Conservation (phyloP, 1,284 basidiomycete species). For the Tylopilus orsonianus region DNA sequence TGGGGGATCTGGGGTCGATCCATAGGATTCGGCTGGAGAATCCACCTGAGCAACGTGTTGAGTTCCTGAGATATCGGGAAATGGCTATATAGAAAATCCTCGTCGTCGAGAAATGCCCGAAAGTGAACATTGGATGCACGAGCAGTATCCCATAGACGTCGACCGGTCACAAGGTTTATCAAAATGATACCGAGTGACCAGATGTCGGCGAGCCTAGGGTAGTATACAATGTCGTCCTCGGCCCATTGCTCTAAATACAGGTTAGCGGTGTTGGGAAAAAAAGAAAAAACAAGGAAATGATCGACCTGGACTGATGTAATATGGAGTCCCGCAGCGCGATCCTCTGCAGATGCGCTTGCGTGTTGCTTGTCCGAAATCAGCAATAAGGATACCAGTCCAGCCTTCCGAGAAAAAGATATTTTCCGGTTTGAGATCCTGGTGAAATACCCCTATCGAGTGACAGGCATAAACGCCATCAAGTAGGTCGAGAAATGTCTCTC, state of each 20-base stretch:
- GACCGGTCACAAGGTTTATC: slow-evolving; percentile 83
- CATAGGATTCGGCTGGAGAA: slow-evolving; percentile 56
- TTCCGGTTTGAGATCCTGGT: slow-evolving; percentile 89
- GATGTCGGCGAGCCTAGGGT: slow-evolving; percentile 77
- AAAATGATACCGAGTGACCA: slow-evolving; percentile 90
- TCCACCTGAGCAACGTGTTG: slow-evolving; percentile 54
- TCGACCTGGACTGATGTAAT: slow-evolving; percentile 80
- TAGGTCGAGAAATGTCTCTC: slow-evolving; percentile 68
- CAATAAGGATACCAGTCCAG: slow-evolving; percentile 63
- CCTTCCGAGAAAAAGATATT: slow-evolving; percentile 73
- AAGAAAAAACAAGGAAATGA: neutral
- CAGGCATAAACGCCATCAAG: slow-evolving; percentile 77
- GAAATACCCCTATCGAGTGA: slow-evolving; percentile 72
- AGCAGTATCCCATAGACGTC: slow-evolving; percentile 87
- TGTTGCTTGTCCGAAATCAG: slow-evolving; percentile 87
- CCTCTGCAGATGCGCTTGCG: slow-evolving; percentile 62
- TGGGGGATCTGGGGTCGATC: slow-evolving; percentile 62
- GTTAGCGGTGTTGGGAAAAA: slow-evolving; percentile 12
- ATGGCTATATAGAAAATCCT: slow-evolving; percentile 65
- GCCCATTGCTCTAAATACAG: slow-evolving; percentile 58
- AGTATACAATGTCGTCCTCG: slow-evolving; percentile 27
- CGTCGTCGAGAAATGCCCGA: slow-evolving; percentile 29
- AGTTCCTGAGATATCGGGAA: slow-evolving; percentile 69
- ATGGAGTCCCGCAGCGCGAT: slow-evolving; percentile 78
- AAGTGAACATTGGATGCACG: slow-evolving; percentile 73